phyloP scores from a whole-genome alignment of 768 basidiomycete genomes.

The Dentipellis sp. region DNA sequence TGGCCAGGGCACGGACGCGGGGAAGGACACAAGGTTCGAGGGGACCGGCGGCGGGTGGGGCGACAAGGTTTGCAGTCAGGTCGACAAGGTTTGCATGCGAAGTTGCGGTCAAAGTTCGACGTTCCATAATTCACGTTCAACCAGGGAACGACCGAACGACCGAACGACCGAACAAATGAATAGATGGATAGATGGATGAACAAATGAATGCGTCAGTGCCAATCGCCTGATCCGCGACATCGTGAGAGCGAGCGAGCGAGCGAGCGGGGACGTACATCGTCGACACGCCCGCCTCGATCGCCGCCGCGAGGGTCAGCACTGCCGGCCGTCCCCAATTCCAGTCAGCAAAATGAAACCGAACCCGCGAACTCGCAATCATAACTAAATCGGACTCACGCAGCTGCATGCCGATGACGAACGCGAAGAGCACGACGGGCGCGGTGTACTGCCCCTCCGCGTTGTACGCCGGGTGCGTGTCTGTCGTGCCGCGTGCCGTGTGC shows the following conservation, averaged over 20 bases:
- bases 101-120: too few species aligned
- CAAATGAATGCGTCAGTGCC: neutral
- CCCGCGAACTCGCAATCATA: conserved; percentile 3
- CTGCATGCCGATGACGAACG: conserved; percentile 70
- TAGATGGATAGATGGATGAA: neutral
- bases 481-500: too few species aligned
- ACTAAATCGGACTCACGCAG: conserved; percentile 41
- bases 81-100: too few species aligned
- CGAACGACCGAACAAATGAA: too few species aligned
- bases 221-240: neutral
- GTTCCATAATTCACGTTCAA: too few species aligned
- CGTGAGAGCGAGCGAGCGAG: neutral
- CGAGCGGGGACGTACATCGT: conserved; percentile 49
- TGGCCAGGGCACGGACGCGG: neutral
- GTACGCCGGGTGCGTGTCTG: conserved; percentile 69
- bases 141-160: too few species aligned
- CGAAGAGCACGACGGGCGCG: conserved; percentile 65
- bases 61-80: too few species aligned
- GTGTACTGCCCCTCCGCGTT: conserved; percentile 71
- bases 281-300: conserved; percentile 80
- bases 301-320: conserved; percentile 63
- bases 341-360: neutral
- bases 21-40: neutral
- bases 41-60: neutral
- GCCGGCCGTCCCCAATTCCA: neutral